Percentiles rank a stretch among this genome's conserved stretches.
These are phyloP conservation scores for Atkinsonella texensis DNA, from an alignment of 2,329 filamentous ascomycete genomes.

Conservation along the genomic window DNA sequence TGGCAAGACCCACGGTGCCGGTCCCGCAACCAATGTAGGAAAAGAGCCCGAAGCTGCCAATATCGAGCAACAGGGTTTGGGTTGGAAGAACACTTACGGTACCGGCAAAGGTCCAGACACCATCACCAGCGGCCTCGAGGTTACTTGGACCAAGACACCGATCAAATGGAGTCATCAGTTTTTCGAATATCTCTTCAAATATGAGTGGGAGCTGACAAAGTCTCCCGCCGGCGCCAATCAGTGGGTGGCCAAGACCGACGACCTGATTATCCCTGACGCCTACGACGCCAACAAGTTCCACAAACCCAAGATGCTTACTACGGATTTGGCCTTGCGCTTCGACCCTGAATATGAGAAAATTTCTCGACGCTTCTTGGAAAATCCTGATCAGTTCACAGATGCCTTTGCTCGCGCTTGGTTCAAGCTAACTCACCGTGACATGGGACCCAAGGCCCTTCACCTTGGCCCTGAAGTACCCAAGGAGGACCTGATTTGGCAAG, in stretches of 20 bases:
- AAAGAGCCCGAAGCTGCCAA: constrained; percentile 53
- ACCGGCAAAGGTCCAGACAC: constrained; percentile 59
- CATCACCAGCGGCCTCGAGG: constrained; percentile 67
- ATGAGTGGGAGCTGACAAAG: constrained; percentile 66
- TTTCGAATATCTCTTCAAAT: constrained; percentile 66
- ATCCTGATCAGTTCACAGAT: constrained; percentile 57
- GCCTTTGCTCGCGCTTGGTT: constrained; percentile 68
- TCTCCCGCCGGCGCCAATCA: constrained; percentile 66
- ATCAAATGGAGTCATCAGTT: constrained; percentile 65
- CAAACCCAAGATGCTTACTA: constrained; percentile 64
- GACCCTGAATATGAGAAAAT: constrained; percentile 69
- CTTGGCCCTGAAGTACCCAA: constrained; percentile 62
- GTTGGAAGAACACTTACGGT: constrained; percentile 55
- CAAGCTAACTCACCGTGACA: constrained; percentile 72
- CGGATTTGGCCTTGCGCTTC: constrained; percentile 58
- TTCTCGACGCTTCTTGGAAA: constrained; percentile 53
- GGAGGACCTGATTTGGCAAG: constrained; percentile 63
- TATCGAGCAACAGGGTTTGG: constrained; percentile 57
- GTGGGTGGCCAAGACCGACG: constrained; percentile 60
- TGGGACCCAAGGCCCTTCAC: constrained; percentile 60
- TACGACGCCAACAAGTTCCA: constrained; percentile 61
- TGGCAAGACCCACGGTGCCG: constrained; percentile 72
- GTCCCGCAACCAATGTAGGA: constrained; percentile 49
- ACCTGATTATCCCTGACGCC: constrained; percentile 57
- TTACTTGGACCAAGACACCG: constrained; percentile 67